Percentiles rank a stretch among this genome's conserved stretches.
These are phyloP conservation scores for Dioscorea alata DNA, from an alignment of 106 monocot species.

Conservation along the genomic window DNA sequence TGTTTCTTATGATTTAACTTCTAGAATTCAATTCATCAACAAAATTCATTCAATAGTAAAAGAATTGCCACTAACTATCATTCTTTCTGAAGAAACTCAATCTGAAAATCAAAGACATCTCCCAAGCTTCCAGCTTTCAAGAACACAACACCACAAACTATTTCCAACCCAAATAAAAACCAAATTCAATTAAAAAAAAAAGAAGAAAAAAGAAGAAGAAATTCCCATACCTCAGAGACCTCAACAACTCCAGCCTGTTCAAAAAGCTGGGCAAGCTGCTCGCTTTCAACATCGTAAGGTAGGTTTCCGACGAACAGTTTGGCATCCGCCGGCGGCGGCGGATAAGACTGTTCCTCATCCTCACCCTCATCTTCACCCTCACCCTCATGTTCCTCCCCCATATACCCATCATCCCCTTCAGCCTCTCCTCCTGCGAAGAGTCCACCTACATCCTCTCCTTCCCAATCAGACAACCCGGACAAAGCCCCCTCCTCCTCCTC, in stretches of 20 bases:
- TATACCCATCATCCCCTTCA: background rate
- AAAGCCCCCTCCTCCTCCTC: slow-evolving; percentile 1
- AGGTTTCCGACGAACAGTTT: slow-evolving; percentile 86
- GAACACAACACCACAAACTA: too few species aligned
- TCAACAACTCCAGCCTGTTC: slow-evolving; percentile 67
- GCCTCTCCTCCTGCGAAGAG: slow-evolving; percentile 7
- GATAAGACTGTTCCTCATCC: slow-evolving; percentile 20
- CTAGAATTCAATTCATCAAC: too few species aligned
- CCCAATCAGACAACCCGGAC: slow-evolving; percentile 8
- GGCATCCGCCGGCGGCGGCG: slow-evolving; percentile 80
- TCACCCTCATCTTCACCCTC: slow-evolving; percentile 17
- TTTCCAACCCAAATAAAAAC: too few species aligned
- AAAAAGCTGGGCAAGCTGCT: slow-evolving; percentile 65
- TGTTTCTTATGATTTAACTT: too few species aligned
- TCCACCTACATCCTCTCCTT: slow-evolving; percentile 8
- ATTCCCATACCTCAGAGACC: slow-evolving; percentile 46
- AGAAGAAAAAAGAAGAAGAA: background rate
- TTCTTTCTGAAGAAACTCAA: too few species aligned
- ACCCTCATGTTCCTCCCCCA: slow-evolving; percentile 13
- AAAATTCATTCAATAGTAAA: too few species aligned
- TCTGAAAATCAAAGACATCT: too few species aligned
- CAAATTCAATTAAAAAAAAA: background rate
- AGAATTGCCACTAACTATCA: too few species aligned
- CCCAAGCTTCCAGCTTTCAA: too few species aligned
- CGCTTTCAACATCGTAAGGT: slow-evolving; percentile 68